Evolutionary conservation across 1,284 basidiomycete genomes (phyloP), one percentile per base, ranked within the genome.

Genomic region (Ganoderma leucocontextum): DNA sequence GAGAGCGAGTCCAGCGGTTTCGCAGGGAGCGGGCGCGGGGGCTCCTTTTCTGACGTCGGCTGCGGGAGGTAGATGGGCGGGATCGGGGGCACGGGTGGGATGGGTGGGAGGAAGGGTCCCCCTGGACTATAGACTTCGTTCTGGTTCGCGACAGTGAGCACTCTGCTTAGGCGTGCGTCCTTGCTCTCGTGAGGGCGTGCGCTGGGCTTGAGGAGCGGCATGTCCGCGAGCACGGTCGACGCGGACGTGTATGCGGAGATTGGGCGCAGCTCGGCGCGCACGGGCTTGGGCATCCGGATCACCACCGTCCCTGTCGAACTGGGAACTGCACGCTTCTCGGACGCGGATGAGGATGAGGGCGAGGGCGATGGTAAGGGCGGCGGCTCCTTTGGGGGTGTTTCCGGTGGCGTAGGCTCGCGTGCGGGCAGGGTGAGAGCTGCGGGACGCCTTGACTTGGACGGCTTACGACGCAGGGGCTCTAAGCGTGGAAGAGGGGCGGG

Each of bases 401-500:
- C n/a, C 3, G 49, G 66, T 9, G 62, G 36, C 19, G 47, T n/a
- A 15, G 57, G 29, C 25, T 44, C 38, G 17, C 8, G 17, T 9
- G 19, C 5, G 22, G 15, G 25, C 12, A 42, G 9, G 60, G 17
- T 36, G 38, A 47, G 22, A 2, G 19, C 12, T 5, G 8, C 29
- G 12, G 44, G 22, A 25, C 22, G 35, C 5, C 35, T 35, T 8
- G 63, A 15, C 2, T 55, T 55, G 52, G 71, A 72, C 35, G 69
- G 67, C 39, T 68, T 68, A 38, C 71, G 71, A 41, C 71, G 71
- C 41, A 70, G 63, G 19, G 66, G 66, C 33, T 67, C 66, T 8
- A 67, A 33, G 25, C 58, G 57, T 13, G 49, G 62, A 15, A 67
- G 25, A 1, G 44, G 49, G 35, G 35, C 22, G 35, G 60, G 42